Percentiles rank a stretch among this genome's conserved stretches.
These are phyloP conservation scores for Salix caprea DNA, from an alignment of 345 rosid species.

Conservation along the genomic window DNA sequence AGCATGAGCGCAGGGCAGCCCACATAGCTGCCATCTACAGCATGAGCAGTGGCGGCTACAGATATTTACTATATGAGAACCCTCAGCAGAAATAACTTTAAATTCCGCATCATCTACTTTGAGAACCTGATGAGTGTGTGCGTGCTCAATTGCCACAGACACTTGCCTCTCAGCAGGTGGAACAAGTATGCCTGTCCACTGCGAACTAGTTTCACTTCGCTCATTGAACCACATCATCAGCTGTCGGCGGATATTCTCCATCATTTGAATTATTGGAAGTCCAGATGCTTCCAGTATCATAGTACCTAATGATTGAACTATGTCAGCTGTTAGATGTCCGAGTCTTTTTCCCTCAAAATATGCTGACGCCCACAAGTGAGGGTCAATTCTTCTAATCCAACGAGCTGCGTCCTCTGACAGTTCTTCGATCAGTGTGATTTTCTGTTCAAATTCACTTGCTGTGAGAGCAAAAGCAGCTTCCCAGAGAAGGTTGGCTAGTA, in stretches of 20 bases:
- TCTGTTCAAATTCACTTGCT: slow-evolving; percentile 11
- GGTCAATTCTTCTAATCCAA: slow-evolving; percentile 20
- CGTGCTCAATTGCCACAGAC: slow-evolving; percentile 72
- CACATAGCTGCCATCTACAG: slow-evolving; percentile 90
- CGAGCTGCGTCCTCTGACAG: slow-evolving; percentile 16
- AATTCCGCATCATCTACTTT: slow-evolving; percentile 87
- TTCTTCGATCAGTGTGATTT: slow-evolving; percentile 15
- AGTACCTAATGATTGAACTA: slow-evolving; percentile 60
- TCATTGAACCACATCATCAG: slow-evolving; percentile 95
- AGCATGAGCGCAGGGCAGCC: slow-evolving; percentile 92
- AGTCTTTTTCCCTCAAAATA: slow-evolving; percentile 29
- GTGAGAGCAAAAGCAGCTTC: slow-evolving; percentile 25
- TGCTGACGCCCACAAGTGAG: slow-evolving; percentile 18
- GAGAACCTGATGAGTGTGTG: slow-evolving; percentile 74
- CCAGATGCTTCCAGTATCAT: slow-evolving; percentile 90
- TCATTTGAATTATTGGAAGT: slow-evolving; percentile 92
- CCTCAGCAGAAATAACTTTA: slow-evolving; percentile 88
- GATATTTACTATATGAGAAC: slow-evolving; percentile 71
- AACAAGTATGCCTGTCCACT: slow-evolving; percentile 79
- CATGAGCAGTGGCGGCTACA: slow-evolving; percentile 80
- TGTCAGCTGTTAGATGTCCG: slow-evolving; percentile 74
- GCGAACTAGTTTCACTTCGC: slow-evolving; percentile 78
- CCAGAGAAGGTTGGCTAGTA: slow-evolving; percentile 21
- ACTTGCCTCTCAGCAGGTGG: slow-evolving; percentile 84
- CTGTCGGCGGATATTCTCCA: slow-evolving; percentile 89